Percentiles rank a stretch among this genome's conserved stretches.
These are phyloP conservation scores for Blastocladiella emersonii DNA, from an alignment of 371 early-diverging fungal genomes.

Conservation along the genomic window DNA sequence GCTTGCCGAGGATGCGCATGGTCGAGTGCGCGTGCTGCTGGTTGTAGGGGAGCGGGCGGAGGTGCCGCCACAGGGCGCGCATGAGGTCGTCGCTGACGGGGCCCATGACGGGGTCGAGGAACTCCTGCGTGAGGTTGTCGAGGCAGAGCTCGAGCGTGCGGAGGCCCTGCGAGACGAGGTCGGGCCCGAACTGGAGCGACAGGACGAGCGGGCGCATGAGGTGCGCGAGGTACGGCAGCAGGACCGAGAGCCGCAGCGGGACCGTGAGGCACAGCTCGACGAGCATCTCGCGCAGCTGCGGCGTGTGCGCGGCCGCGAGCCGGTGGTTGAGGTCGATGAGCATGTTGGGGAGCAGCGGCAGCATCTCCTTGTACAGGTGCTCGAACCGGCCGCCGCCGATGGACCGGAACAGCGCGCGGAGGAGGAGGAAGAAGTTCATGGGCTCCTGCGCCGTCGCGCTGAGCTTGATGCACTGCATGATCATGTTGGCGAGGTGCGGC, in stretches of 20 bases:
- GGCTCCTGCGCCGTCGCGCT: conserved; percentile 72
- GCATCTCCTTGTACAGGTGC: conserved; percentile 74
- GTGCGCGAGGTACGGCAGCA: conserved; percentile 85
- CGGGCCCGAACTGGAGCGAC: conserved; percentile 80
- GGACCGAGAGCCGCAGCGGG: conserved; percentile 87
- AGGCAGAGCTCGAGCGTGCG: conserved; percentile 95
- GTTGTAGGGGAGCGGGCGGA: conserved; percentile 72
- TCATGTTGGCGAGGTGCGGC: conserved; percentile 77
- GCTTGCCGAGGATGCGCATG: conserved; percentile 88
- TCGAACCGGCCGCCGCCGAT: conserved; percentile 67
- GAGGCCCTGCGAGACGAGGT: conserved; percentile 86
- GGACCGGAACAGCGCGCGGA: conserved; percentile 85
- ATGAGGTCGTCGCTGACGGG: conserved; percentile 89
- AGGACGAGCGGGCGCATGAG: conserved; percentile 92
- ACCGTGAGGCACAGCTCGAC: conserved; percentile 83
- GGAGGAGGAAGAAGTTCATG: conserved; percentile 76
- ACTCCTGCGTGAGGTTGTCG: conserved; percentile 93
- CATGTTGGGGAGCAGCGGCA: conserved; percentile 77
- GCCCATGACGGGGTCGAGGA: conserved; percentile 87
- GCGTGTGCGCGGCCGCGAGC: conserved; percentile 61
- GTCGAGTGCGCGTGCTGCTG: conserved; percentile 70
- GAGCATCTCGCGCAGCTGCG: conserved; percentile 65
- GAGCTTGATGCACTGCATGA: conserved; percentile 72
- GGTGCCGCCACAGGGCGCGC: conserved; percentile 78
- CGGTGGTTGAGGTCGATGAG: conserved; percentile 77